Evolutionary conservation across 2,329 filamentous ascomycete genomes (phyloP).

Genomic region (Fusarium sarcochroum): DNA sequence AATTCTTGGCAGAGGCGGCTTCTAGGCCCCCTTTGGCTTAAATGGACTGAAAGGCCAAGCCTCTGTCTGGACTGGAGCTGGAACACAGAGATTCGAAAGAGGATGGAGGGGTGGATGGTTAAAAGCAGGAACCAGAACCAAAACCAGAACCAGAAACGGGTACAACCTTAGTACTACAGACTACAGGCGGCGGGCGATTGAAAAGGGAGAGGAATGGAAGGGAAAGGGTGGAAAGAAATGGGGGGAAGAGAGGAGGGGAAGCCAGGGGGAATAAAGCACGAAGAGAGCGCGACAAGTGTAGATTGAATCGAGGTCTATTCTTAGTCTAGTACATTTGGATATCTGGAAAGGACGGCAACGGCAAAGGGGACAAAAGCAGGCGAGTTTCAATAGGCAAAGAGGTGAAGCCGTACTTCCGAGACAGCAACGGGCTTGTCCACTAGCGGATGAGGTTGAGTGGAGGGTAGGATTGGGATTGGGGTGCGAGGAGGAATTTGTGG

Average conservation of each 20-base stretch:
- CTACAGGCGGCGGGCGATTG: neutral
- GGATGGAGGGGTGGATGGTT: slow-evolving; percentile 2
- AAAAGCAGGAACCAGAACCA: slow-evolving; percentile 13
- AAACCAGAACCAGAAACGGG: too few relatives aligned
- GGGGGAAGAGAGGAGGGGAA: neutral
- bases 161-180: too few relatives aligned
- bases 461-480: slow-evolving; percentile 22
- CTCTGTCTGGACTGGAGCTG: neutral
- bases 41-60: slow-evolving; percentile 5
- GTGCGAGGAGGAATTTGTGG: slow-evolving; percentile 22
- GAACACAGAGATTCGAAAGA: neutral
- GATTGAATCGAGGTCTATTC: neutral
- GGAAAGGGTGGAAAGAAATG: neutral
- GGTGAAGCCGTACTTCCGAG: slow-evolving; percentile 50
- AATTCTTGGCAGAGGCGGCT: slow-evolving; percentile 32
- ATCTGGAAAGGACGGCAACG: slow-evolving; percentile 34
- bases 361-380: slow-evolving; percentile 3
- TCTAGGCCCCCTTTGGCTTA: slow-evolving; percentile 29
- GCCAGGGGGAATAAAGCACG: neutral
- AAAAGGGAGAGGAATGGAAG: neutral
- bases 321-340: neutral
- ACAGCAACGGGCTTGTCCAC: slow-evolving; percentile 41
- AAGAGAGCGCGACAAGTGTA: too few relatives aligned
- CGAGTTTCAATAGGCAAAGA: slow-evolving; percentile 25
- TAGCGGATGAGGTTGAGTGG: slow-evolving; percentile 30